These are phyloP conservation scores for Artemisia annua DNA, from an alignment of 129 eudicot genomes.

Conservation along the genomic window DNA sequence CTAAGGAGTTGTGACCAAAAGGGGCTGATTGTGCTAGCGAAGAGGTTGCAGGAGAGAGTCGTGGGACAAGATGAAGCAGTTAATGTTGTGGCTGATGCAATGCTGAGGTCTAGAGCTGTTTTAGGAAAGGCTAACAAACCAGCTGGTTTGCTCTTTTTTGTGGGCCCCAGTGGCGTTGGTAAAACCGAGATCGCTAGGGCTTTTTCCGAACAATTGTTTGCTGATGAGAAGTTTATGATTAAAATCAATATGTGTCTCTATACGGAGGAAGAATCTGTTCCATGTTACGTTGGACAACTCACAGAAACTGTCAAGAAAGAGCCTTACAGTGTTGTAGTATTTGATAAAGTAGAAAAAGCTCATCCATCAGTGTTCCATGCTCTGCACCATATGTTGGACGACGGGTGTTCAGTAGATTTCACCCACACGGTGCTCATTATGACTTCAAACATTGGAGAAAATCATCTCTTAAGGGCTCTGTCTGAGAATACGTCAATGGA, in stretches of 20 bases:
- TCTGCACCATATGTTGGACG: slow-evolving; percentile 83
- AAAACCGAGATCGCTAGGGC: slow-evolving; percentile 95
- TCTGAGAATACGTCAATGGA: slow-evolving; percentile 71
- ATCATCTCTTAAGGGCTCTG: slow-evolving; percentile 64
- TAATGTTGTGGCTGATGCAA: slow-evolving; percentile 88
- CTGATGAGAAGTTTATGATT: slow-evolving; percentile 75
- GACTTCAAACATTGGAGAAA: slow-evolving; percentile 97
- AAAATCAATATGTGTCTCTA: slow-evolving; percentile 94
- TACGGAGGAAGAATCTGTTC: slow-evolving; percentile 95
- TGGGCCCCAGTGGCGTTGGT: slow-evolving; percentile 97
- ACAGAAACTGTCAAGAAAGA: slow-evolving; percentile 89
- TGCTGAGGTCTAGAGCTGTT: slow-evolving; percentile 90
- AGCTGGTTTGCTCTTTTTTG: slow-evolving; percentile 84
- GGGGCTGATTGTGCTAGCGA: slow-evolving; percentile 70
- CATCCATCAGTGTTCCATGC: slow-evolving; percentile 79
- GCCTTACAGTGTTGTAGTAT: slow-evolving; percentile 79
- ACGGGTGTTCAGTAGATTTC: slow-evolving; percentile 85
- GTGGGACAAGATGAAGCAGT: slow-evolving; percentile 94
- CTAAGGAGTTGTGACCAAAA: slow-evolving; percentile 84
- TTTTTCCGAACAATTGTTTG: slow-evolving; percentile 89
- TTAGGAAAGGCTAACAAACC: slow-evolving; percentile 88
- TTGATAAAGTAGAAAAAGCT: slow-evolving; percentile 92
- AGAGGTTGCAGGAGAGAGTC: slow-evolving; percentile 72
- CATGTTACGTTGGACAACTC: slow-evolving; percentile 86
- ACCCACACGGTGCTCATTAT: slow-evolving; percentile 84